A percentile compares a stretch with the other conserved stretches of the same genome.
Conservation (phyloP, 2,329 filamentous ascomycete genomes). For the Magnaporthiopsis incrustans region DNA sequence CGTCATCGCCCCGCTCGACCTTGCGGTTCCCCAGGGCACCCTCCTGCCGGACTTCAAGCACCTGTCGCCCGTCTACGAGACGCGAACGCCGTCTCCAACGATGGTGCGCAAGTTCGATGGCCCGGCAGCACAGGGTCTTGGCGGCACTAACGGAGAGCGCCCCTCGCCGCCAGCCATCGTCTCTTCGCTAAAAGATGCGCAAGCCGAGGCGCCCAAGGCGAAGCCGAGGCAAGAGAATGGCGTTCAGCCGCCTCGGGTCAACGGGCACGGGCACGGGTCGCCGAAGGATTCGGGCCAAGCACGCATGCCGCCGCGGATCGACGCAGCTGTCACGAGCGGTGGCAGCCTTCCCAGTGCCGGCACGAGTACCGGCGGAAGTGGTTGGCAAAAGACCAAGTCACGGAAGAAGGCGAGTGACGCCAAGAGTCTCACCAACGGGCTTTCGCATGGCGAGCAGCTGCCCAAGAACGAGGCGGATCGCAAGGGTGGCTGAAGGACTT, state of each 20-base stretch:
- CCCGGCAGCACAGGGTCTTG: slow-evolving; percentile 9
- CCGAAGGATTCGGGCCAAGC: slow-evolving; percentile 42
- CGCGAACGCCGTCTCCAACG: slow-evolving; percentile 62
- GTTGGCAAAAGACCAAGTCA: slow-evolving; percentile 54
- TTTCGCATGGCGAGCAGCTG: slow-evolving; percentile 40
- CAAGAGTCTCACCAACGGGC: slow-evolving; percentile 36
- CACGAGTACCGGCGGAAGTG: slow-evolving; percentile 16
- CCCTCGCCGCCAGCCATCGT: not conserved
- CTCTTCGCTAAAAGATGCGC: not conserved
- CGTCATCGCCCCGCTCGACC: slow-evolving; percentile 45
- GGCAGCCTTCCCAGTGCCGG: not conserved
- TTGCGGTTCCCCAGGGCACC: slow-evolving; percentile 40
- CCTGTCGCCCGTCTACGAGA: slow-evolving; percentile 69
- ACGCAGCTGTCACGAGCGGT: not conserved
- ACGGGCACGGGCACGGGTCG: slow-evolving; percentile 43
- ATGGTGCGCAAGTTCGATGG: slow-evolving; percentile 42
- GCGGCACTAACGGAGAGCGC: slow-evolving; percentile 1
- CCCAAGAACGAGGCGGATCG: slow-evolving; percentile 54
- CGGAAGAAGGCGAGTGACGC: slow-evolving; percentile 42
- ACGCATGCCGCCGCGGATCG: slow-evolving; percentile 1
- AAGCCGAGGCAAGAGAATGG: slow-evolving; percentile 9
- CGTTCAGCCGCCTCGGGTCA: slow-evolving; percentile 32
- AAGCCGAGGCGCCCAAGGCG: not conserved
- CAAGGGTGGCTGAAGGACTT: slow-evolving; percentile 47
- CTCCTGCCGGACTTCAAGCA: slow-evolving; percentile 38